These are phyloP conservation scores for Scleromitrula shiraiana DNA, from an alignment of 2,329 filamentous ascomycete species.

Conservation along the genomic window DNA sequence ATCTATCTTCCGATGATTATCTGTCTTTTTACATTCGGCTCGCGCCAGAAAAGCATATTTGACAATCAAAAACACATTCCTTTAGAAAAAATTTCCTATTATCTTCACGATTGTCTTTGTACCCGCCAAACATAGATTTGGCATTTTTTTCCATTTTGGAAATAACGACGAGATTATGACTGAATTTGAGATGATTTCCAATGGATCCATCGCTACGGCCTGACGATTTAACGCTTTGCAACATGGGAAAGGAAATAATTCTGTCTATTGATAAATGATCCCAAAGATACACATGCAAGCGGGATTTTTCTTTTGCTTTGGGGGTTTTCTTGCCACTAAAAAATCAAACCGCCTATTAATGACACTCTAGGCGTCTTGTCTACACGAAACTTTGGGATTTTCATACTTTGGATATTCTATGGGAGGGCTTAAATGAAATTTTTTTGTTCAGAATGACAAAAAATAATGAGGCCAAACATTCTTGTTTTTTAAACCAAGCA, in stretches of 20 bases:
- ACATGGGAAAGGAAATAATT: conserved; percentile 17
- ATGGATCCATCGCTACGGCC: conserved; percentile 14
- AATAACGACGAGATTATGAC: conserved; percentile 36
- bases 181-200: conserved; percentile 24
- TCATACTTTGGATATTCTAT: conserved; percentile 3
- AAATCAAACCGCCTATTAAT: conserved; percentile 24
- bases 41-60: conserved; percentile 24
- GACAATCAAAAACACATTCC: conserved; percentile 25
- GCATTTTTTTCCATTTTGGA: conserved; percentile 31
- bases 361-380: conserved; percentile 24
- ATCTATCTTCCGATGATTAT: conserved; percentile 10
- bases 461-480: conserved; percentile 2
- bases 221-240: conserved; percentile 22
- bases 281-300: conserved; percentile 27
- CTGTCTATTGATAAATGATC: conserved; percentile 16
- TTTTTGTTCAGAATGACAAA: conserved; percentile 7
- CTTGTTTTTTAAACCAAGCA: not conserved
- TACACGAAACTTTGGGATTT: conserved; percentile 7
- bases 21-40: conserved; percentile 15
- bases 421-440: conserved; percentile 10
- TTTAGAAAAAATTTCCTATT: conserved; percentile 24
- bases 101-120: conserved; percentile 31
- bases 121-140: conserved; percentile 32
- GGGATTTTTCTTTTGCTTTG: conserved; percentile 5
- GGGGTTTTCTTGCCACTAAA: conserved; percentile 11